Evolutionary conservation across 176 grass and related monocot species (phyloP), one percentile per base, ranked within the genome.

Genomic region (Ensete glaucum): DNA sequence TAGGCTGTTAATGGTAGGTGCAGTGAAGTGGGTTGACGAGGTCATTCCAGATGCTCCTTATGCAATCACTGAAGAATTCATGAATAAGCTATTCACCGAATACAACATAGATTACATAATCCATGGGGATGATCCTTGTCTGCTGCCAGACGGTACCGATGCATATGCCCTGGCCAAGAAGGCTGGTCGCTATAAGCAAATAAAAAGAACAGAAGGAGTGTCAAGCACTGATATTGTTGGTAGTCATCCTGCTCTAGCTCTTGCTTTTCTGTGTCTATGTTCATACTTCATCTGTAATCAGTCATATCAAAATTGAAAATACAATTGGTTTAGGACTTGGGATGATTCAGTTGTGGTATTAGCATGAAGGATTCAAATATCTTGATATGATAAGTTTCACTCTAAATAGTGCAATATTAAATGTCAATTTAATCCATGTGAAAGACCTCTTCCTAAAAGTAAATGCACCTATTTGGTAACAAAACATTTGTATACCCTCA

Each of bases 51-150:
- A 93, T 85, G 90, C 90, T 21, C 90, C 94, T 78, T 93, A 91
- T 84, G 88, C 94, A 82, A 93, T 97, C 62, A 98, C 84, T 19
- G 90, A 91, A 87, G 88, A 98, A 43, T 93, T 91, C 77, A 93
- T 93, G 88, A 81, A 90, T 67, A 93, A 93, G 71, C 72, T 97
- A 64, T 98, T 98, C 58, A 85, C 74, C 53, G 86, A 93, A 16
- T 97, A 97, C 77, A 84, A 85, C 79, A 93, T 93, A 60, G 94
- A 97, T 83, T 97, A 97, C 70, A 91, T 97, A 72, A 93, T 97
- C 76, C 94, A 97, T 85, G 94, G 94, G 27, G 90, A 93, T n/a
- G 94, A 98, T 89, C 90, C 94, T 84, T 98, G 90, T 67, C 63
- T 97, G 66, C 90, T 97, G 25, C 90, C 90, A 9, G 94, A 97